Conservation (phyloP, 768 basidiomycete genomes). For the Russula sp. region DNA sequence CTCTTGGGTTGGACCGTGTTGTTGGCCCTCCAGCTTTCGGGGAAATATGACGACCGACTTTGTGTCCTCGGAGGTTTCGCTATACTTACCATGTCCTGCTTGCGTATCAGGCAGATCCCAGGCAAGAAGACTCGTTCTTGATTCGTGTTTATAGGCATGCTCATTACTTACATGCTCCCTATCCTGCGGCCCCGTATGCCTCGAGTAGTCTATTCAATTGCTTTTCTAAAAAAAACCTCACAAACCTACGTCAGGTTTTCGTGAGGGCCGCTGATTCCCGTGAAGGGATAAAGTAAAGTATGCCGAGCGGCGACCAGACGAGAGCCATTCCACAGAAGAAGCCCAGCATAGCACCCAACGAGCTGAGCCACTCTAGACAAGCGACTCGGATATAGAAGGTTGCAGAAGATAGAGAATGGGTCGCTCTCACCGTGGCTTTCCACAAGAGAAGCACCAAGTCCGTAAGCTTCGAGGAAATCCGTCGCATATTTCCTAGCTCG, state of each 20-base stretch:
- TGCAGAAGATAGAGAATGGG: background rate
- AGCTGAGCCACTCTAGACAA: slow-evolving; percentile 7
- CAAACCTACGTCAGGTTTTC: background rate
- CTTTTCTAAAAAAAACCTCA: too few species aligned
- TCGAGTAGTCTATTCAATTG: too few species aligned
- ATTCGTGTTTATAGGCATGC: too few species aligned
- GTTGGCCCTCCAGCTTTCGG: too few species aligned
- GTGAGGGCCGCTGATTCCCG: background rate
- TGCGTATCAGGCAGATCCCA: too few species aligned
- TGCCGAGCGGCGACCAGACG: slow-evolving; percentile 9
- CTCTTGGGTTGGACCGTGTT: too few species aligned
- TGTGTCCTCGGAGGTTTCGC: too few species aligned
- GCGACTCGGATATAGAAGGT: background rate
- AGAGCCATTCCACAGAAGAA: slow-evolving; percentile 8
- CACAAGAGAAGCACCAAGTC: background rate
- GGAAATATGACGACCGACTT: too few species aligned
- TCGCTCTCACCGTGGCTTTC: slow-evolving; percentile 1
- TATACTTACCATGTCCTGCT: too few species aligned
- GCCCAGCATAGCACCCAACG: slow-evolving; percentile 2
- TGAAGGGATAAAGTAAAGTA: background rate
- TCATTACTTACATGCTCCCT: too few species aligned
- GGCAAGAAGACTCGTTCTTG: too few species aligned
- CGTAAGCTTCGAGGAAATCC: background rate
- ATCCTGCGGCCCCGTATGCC: too few species aligned
- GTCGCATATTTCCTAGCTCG: background rate